Evolutionary conservation across 169 alveolate species (phyloP), one percentile per base, ranked within the genome.

Genomic region (Eimeria acervulina): DNA sequence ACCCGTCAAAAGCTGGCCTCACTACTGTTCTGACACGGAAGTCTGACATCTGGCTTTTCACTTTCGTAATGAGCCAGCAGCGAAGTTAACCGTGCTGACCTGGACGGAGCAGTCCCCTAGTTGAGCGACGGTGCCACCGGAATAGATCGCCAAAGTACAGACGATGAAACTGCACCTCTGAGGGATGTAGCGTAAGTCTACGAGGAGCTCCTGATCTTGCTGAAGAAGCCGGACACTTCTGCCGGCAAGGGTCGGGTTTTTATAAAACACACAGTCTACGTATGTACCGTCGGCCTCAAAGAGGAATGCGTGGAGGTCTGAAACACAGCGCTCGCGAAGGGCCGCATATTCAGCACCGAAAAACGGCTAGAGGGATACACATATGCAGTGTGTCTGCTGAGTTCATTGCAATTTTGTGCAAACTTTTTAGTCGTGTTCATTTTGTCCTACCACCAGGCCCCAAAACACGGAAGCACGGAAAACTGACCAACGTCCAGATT

Each of bases 271-370:
- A 63, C 95, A 92, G 85, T 92, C 95, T 51, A 92, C 78, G 74
- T 92, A 92, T 1, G 88, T 83, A 7, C 95, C 95, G 38, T 92
- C 95, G 55, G 47, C 19, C 28, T 81, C 89, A 44, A 92, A 92
- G 72, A 92, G 85, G 74, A 92, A 92, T 42, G 95, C 95, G 55
- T 92, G 95, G 74, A 92, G 31, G 90, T 92, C 95, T 92, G 95
- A 13, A 44, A 19, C 61, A 87, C 63, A 61, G 42, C 28, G 19
- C 10, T 2, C 38, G 38, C 63, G 52, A 44, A 31, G 74, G 28
- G 26, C 40, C 13, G 40, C 42, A 6, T 8, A 36, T 72, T 36
- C 51, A 17, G 17, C 19, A 31, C 26, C 17, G 13, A 72, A 36
- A 51, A 31, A 36, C 52, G 17, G 51, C 51, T 36, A 1, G 7